Evolutionary conservation across 2,329 filamentous ascomycete species (phyloP), one percentile per base, ranked within the genome.

Genomic region (Monosporascus sp.): DNA sequence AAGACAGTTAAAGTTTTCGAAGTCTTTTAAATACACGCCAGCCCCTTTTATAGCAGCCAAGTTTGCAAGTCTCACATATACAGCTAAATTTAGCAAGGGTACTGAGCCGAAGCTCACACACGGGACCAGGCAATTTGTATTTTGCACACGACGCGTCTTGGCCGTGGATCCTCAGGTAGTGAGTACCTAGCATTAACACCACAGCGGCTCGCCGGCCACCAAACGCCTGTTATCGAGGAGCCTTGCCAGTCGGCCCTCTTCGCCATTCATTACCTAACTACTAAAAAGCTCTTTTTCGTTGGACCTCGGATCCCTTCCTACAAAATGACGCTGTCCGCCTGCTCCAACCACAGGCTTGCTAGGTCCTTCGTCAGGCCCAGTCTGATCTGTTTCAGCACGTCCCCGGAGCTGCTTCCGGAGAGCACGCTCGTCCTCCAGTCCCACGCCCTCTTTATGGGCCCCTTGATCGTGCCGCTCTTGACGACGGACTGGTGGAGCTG

Each of bases 321-420:
- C 57, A 73, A 57, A 41, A 74, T 75, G 50, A 75, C 71, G 49
- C 74, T 77, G 66, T 88, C 83, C 18, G 83, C 83, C 57, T 88
- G 84, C 52, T 81, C 77, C 36, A 88, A 70, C 85, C 87, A 91
- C 50, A 86, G 74, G 62, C 77, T 80, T 15, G 83, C 86, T 64
- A 95, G 72, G 60, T 94, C 90, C 67, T 80, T 83, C 15, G 89
- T 88, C 64, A 96, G 69, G 2, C 85, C 88, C 49, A 90, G 68
- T 58, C 92, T 80, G 69, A 96, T 67, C 58, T 86, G 80, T 58
- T 79, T 78, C 54, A 96, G 71, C n/a, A 97, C 76, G 57, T 93
- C 88, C 47, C 78, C 77, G 0, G 84, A 88, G 57, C 74, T 83
- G 18, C 80, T 82, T 11, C 75, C 77, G 31, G 80, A 78, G 9